Evolutionary conservation across 768 basidiomycete species (phyloP).

Genomic region (Macrolepiota fuliginosa): DNA sequence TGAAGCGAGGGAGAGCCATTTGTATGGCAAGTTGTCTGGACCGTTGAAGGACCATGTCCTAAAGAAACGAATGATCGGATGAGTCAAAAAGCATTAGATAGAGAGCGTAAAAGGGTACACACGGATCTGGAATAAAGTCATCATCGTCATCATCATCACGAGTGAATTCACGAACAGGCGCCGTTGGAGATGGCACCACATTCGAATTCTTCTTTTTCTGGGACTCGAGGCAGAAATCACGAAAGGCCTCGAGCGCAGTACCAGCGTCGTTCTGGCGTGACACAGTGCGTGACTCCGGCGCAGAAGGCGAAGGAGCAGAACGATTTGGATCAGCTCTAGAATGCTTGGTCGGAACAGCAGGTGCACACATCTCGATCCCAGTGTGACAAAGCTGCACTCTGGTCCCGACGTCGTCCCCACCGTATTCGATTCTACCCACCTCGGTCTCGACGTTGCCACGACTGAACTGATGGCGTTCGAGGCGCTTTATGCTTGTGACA

Average conservation of each 20-base stretch:
- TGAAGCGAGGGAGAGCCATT: constrained; percentile 34
- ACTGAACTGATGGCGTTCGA: constrained; percentile 23
- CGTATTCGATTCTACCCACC: constrained; percentile 29
- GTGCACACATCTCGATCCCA: not conserved
- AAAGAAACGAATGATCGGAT: constrained; percentile 20
- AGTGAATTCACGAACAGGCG: not conserved
- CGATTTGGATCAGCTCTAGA: not conserved
- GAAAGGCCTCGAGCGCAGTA: constrained; percentile 8
- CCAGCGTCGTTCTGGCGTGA: not conserved
- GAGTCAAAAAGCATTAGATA: not conserved
- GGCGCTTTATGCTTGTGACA: constrained; percentile 27
- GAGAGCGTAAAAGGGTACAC: not conserved
- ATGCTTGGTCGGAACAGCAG: not conserved
- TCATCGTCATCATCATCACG: not conserved
- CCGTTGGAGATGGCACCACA: not conserved
- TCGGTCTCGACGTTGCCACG: constrained; percentile 30
- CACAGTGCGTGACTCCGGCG: not conserved
- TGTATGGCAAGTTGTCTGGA: constrained; percentile 35
- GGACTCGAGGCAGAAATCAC: constrained; percentile 1
- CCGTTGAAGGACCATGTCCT: constrained; percentile 36
- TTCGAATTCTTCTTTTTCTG: not conserved
- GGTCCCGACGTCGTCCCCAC: constrained; percentile 18
- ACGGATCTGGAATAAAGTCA: constrained; percentile 10
- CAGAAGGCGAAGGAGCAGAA: not conserved
- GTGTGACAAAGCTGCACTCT: constrained; percentile 22